Evolutionary conservation across 2,329 filamentous ascomycete species (phyloP).

Genomic region (Acrocalymma vagum): DNA sequence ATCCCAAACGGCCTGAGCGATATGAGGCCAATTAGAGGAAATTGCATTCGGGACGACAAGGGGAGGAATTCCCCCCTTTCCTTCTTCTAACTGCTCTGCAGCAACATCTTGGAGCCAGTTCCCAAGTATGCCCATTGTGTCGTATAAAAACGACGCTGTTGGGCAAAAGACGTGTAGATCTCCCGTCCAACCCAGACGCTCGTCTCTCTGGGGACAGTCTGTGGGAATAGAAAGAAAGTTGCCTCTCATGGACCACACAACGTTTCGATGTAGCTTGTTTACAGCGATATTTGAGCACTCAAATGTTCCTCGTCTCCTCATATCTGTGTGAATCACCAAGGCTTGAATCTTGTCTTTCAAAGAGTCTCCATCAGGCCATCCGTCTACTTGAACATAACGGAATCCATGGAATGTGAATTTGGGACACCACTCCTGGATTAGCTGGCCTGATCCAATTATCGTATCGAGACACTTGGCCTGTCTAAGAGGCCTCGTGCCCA

Average conservation of each 20-base stretch:
- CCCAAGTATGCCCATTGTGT: slow-evolving; percentile 60
- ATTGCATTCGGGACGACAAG: slow-evolving; percentile 21
- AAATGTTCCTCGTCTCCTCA: slow-evolving; percentile 61
- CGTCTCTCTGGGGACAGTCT: slow-evolving; percentile 66
- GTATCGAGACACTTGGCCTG: slow-evolving; percentile 53
- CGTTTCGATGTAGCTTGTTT: slow-evolving; percentile 65
- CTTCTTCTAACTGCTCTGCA: slow-evolving; percentile 41
- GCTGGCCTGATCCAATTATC: slow-evolving; percentile 36
- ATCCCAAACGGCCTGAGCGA: slow-evolving; percentile 48
- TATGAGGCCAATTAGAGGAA: slow-evolving; percentile 10
- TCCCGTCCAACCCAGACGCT: slow-evolving; percentile 64
- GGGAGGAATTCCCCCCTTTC: slow-evolving; percentile 26
- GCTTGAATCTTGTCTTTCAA: slow-evolving; percentile 40
- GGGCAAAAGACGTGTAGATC: slow-evolving; percentile 61
- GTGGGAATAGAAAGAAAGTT: slow-evolving; percentile 60
- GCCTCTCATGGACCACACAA: slow-evolving; percentile 65
- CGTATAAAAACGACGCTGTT: slow-evolving; percentile 63
- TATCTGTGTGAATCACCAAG: slow-evolving; percentile 61
- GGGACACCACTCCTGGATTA: slow-evolving; percentile 52
- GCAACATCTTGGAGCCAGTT: slow-evolving; percentile 61
- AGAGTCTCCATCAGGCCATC: slow-evolving; percentile 46
- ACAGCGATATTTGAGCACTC: slow-evolving; percentile 60
- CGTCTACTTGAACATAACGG: slow-evolving; percentile 59
- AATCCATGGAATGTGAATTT: slow-evolving; percentile 64
- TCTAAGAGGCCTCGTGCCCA: slow-evolving; percentile 55